Percentiles rank a stretch among this genome's conserved stretches.
Evolutionary conservation across 2,329 filamentous ascomycete genomes (phyloP).

Genomic region (Claviceps sp.): DNA sequence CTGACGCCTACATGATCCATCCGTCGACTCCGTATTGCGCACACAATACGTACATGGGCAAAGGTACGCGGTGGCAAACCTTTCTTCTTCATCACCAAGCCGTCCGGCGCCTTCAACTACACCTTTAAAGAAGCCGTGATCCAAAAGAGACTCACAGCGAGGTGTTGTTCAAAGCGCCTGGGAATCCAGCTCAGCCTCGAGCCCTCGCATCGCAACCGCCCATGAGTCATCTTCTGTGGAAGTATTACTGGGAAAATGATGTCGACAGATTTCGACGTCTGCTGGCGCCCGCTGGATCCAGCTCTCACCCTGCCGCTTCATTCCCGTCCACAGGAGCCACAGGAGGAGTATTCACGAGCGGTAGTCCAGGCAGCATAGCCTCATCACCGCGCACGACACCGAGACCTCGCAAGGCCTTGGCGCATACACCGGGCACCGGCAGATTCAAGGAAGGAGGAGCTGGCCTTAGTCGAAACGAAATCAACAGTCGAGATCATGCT

Average conservation of each 20-base stretch:
- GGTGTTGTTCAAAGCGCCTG: slow-evolving; percentile 52
- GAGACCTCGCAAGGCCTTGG: slow-evolving; percentile 42
- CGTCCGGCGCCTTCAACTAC: slow-evolving; percentile 26
- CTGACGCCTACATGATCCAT: background rate
- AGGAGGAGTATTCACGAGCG: slow-evolving; percentile 18
- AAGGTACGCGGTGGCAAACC: slow-evolving; percentile 1
- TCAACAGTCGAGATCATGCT: slow-evolving; percentile 72
- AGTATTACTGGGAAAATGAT: slow-evolving; percentile 94
- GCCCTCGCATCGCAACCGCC: slow-evolving; percentile 19
- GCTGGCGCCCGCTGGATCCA: slow-evolving; percentile 57
- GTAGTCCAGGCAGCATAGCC: slow-evolving; percentile 27
- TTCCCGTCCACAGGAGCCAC: slow-evolving; percentile 30
- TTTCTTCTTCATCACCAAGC: background rate
- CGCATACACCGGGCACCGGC: slow-evolving; percentile 28
- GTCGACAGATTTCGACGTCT: slow-evolving; percentile 87
- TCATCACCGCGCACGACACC: slow-evolving; percentile 35
- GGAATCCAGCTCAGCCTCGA: slow-evolving; percentile 12
- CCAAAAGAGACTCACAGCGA: slow-evolving; percentile 72
- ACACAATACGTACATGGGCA: background rate
- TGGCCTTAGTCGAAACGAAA: slow-evolving; percentile 44
- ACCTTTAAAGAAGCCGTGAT: slow-evolving; percentile 91
- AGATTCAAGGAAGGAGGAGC: slow-evolving; percentile 30
- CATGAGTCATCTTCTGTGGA: slow-evolving; percentile 97
- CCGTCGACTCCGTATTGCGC: background rate
- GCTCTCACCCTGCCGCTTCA: slow-evolving; percentile 39